Evolutionary conservation across 2,329 filamentous ascomycete genomes (phyloP), one percentile per base, ranked within the genome.

Genomic region (Alternaria metachromatica): DNA sequence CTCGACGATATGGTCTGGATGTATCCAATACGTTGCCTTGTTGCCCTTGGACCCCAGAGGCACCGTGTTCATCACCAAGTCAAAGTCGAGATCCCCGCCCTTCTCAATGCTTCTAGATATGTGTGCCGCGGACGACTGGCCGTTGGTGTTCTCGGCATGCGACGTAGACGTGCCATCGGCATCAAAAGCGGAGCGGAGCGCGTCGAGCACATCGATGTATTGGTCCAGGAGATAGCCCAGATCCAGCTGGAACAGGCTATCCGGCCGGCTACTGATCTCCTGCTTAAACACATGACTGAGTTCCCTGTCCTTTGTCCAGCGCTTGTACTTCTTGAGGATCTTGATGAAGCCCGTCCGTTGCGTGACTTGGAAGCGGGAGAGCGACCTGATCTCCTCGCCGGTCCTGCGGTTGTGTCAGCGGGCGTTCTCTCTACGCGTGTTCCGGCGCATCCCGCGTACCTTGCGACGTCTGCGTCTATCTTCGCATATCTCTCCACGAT

Each of bases 281-380:
- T 89, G 85, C 64, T 87, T 88, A 79, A 96, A 92, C 23, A 89
- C 87, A 49, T 83, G 82, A 64, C 87, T 87, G 21, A 96, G 82
- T 0, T 86, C 84, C 6, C 84, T 84, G 21, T 92, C 94, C 44
- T 89, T 89, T 4, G 92, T 95, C 93, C 93, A 96, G 86, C 94
- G 94, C 86, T 90, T 84, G 81, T 96, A 95, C 77, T 96, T 96
- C 78, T 95, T 96, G 33, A 94, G 82, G 41, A 96, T 90, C 81
- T 96, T 96, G 59, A 88, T 87, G 72, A 96, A 94, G 5, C 91
- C 93, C 5, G 90, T 87, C 10, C 89, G 85, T 76, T 96, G 93
- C 3, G 91, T 90, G 63, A 87, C 85, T 66, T 90, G 87, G 72
- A 95, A 96, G 45, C 92, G 88, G 37, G 88, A 86, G 6, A 96